phyloP scores from a whole-genome alignment of 2,329 filamentous ascomycete species.

The Cryphonectria radicalis region DNA sequence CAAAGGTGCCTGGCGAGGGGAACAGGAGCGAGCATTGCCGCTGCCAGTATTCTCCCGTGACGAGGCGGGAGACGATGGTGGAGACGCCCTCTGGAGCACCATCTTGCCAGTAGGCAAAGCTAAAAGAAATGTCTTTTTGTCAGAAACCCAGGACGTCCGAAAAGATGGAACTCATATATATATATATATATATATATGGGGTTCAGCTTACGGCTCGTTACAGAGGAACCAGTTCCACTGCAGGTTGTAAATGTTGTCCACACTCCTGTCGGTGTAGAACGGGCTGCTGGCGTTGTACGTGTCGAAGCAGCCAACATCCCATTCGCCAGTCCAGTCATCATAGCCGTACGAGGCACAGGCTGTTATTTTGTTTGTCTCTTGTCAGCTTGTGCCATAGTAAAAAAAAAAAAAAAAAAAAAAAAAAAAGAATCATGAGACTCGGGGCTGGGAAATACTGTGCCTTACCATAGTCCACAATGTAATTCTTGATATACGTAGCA shows the following conservation, averaged over 20 bases:
- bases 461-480: slow-evolving; percentile 48
- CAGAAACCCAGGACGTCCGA: not conserved
- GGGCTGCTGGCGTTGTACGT: slow-evolving; percentile 50
- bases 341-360: slow-evolving; percentile 46
- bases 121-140: slow-evolving; percentile 8
- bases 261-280: slow-evolving; percentile 42
- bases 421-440: not conserved
- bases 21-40: slow-evolving; percentile 51
- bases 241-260: slow-evolving; percentile 49
- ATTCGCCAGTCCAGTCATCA: slow-evolving; percentile 48
- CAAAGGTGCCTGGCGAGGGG: slow-evolving; percentile 43
- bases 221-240: slow-evolving; percentile 62
- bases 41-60: slow-evolving; percentile 45
- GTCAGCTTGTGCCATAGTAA: slow-evolving; percentile 1
- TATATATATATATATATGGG: not conserved
- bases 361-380: slow-evolving; percentile 1
- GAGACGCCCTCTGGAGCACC: slow-evolving; percentile 49
- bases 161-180: not conserved
- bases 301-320: slow-evolving; percentile 53
- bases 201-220: slow-evolving; percentile 46
- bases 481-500: slow-evolving; percentile 49
- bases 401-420: too few relatives aligned
- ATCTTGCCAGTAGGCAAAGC: slow-evolving; percentile 47
- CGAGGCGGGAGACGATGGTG: slow-evolving; percentile 46
- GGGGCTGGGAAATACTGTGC: not conserved